Conservation (phyloP, 202 grass and related monocot species). For the Eragrostis tef region DNA sequence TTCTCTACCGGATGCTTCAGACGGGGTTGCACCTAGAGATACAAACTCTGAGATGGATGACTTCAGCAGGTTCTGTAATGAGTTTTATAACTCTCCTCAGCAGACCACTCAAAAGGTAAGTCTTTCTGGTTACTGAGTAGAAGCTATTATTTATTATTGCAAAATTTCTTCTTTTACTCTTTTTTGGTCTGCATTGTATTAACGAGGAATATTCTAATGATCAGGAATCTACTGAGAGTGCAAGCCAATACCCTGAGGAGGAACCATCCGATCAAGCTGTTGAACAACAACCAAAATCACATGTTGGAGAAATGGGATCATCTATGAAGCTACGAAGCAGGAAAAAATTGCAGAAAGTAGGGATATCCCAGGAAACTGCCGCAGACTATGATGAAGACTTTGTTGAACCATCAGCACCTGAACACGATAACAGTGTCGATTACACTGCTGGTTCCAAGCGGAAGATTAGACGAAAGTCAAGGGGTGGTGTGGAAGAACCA, state of each 20-base stretch:
- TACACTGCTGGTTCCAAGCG: constrained; percentile 50
- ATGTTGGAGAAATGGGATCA: constrained; percentile 33
- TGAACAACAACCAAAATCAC: constrained; percentile 40
- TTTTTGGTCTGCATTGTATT: constrained; percentile 19
- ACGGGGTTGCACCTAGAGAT: constrained; percentile 20
- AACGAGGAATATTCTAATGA: constrained; percentile 37
- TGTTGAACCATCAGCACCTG: constrained; percentile 45
- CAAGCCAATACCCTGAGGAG: constrained; percentile 14
- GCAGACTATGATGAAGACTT: constrained; percentile 23
- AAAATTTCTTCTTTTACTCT: constrained; percentile 18
- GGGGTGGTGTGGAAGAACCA: constrained; percentile 35
- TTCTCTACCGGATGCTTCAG: constrained; percentile 50
- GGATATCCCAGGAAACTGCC: constrained; percentile 38
- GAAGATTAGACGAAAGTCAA: constrained; percentile 53
- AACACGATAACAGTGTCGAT: constrained; percentile 44
- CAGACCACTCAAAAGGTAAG: constrained; percentile 47
- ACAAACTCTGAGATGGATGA: constrained; percentile 38
- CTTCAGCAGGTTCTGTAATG: constrained; percentile 18
- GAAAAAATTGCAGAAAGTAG: constrained; percentile 30
- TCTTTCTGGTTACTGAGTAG: constrained; percentile 8
- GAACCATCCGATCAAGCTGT: constrained; percentile 45
- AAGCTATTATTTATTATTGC: constrained; percentile 1
- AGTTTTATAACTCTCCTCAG: constrained; percentile 34
- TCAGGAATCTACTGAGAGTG: constrained; percentile 28
- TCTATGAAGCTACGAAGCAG: constrained; percentile 52